A percentile compares a stretch with the other conserved stretches of the same genome.
These are phyloP conservation scores for Rhodotorula taiwanensis DNA, from an alignment of 768 basidiomycete genomes.

Conservation along the genomic window DNA sequence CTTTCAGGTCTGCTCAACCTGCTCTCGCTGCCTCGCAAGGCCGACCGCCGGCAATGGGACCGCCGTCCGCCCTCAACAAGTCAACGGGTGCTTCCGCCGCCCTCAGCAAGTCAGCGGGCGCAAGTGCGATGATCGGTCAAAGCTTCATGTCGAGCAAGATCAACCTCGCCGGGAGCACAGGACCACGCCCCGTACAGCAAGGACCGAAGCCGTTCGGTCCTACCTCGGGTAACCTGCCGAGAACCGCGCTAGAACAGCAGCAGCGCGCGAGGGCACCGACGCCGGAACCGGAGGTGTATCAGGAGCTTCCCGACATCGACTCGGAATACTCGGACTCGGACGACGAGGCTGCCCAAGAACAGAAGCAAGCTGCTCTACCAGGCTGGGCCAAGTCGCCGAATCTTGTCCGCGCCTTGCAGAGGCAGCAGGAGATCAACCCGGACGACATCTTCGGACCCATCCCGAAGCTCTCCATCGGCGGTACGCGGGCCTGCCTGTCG, in stretches of 20 bases:
- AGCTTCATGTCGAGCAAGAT: slow-evolving; percentile 34
- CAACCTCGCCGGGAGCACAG: slow-evolving; percentile 4
- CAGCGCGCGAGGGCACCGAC: slow-evolving; percentile 5
- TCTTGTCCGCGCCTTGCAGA: slow-evolving; percentile 66
- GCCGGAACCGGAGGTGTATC: slow-evolving; percentile 26
- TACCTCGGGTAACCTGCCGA: background rate
- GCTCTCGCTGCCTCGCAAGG: slow-evolving; percentile 21
- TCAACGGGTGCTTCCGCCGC: slow-evolving; percentile 6
- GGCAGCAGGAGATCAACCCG: slow-evolving; percentile 72
- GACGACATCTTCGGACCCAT: slow-evolving; percentile 82
- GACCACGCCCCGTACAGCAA: slow-evolving; percentile 48
- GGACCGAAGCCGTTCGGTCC: slow-evolving; percentile 46
- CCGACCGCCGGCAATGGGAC: slow-evolving; percentile 45
- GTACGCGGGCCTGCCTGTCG: slow-evolving; percentile 1
- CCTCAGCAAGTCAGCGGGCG: slow-evolving; percentile 44
- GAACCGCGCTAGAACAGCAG: background rate
- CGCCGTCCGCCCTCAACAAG: slow-evolving; percentile 39
- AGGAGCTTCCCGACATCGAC: slow-evolving; percentile 89
- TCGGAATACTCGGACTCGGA: slow-evolving; percentile 97
- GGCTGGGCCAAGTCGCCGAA: slow-evolving; percentile 89
- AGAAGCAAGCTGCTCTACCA: slow-evolving; percentile 62
- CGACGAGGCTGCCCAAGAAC: slow-evolving; percentile 64
- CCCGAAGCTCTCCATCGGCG: slow-evolving; percentile 75
- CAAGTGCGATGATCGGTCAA: slow-evolving; percentile 58
- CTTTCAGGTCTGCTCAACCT: slow-evolving; percentile 52